Evolutionary conservation across 306 rosid species (phyloP), one percentile per base, ranked within the genome.

Genomic region (Rosa chinensis): DNA sequence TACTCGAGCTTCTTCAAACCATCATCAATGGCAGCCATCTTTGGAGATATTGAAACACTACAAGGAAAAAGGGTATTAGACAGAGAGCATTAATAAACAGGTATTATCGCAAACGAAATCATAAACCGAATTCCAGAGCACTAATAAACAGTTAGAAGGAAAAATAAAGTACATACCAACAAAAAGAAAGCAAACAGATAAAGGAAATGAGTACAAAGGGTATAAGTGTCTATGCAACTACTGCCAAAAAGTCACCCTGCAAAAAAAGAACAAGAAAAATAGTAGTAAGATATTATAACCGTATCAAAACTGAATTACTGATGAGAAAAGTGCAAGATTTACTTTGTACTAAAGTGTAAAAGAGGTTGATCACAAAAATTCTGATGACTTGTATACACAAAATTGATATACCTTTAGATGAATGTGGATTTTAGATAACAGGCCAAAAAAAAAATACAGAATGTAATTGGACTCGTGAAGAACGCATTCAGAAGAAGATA

Each of bases 1-100:
- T 89, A 91, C 69, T 91, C 97, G 5, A 93, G 85, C 88, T 90
- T 86, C 89, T 90, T 88, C 85, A 91, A 78, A 72, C 91, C 90
- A 49, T 90, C 92, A 7, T 88, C 87, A n/a, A 63, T 4, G 40
- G 75, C 63, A 37, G 79, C 90, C 95, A 90, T 92, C 48, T 64
- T 3, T 12, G 42, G 17, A 77, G 56, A 85, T 64, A 21, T 23
- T 10, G 37, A 59, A 59, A 23, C 66, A 23, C 66, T 59, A 10
- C 66, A 59, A 1, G 37, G 2, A 23, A 59, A 21, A 59, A 23
- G 66, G 16, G 66, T 59, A 2, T 59, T 59, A 59, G 66, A 3
- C 17, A 59, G 7, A 23, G 7, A n/a, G 28, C 62, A 56, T 20
- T n/a, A 56, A 8, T n/a, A 56, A 56, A 56, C 12, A 56, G 62